These are phyloP conservation scores for Nemania abortiva DNA, from an alignment of 2,329 filamentous ascomycete genomes.

Conservation along the genomic window DNA sequence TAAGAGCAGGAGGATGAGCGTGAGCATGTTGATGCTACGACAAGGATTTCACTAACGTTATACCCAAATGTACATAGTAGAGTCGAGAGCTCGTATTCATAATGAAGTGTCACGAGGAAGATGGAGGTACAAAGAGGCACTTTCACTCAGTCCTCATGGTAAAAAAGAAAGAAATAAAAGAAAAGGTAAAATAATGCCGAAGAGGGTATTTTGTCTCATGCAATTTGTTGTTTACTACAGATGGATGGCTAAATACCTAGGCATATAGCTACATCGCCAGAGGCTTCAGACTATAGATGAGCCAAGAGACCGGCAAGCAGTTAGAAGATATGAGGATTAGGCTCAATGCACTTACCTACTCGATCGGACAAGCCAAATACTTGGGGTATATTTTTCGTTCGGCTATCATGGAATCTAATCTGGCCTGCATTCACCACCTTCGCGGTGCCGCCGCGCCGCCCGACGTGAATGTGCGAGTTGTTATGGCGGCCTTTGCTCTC, in stretches of 20 bases:
- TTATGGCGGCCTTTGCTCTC: slow-evolving; percentile 60
- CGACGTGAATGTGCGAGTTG: slow-evolving; percentile 65
- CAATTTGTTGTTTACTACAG: too few relatives aligned
- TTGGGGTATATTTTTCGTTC: slow-evolving; percentile 1
- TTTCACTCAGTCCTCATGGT: too few relatives aligned
- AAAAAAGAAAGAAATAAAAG: too few relatives aligned
- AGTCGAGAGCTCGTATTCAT: not conserved
- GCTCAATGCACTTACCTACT: slow-evolving; percentile 21
- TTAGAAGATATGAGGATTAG: not conserved
- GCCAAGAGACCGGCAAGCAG: not conserved
- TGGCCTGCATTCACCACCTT: slow-evolving; percentile 54
- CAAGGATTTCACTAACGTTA: not conserved
- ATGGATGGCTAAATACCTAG: too few relatives aligned
- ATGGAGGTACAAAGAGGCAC: not conserved
- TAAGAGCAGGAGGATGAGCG: not conserved
- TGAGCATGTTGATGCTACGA: not conserved
- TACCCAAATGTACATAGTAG: not conserved
- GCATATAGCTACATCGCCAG: too few relatives aligned
- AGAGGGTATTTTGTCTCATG: too few relatives aligned
- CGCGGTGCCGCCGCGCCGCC: slow-evolving; percentile 62
- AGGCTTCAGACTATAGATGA: too few relatives aligned
- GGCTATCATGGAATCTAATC: slow-evolving; percentile 11
- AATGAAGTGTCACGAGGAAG: not conserved
- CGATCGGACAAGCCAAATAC: not conserved
- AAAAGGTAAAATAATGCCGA: too few relatives aligned